Percentiles rank a stretch among this genome's conserved stretches.
These are phyloP conservation scores for Ceratocystiopsis brevicomis DNA, from an alignment of 2,329 filamentous ascomycete genomes.

Conservation along the genomic window DNA sequence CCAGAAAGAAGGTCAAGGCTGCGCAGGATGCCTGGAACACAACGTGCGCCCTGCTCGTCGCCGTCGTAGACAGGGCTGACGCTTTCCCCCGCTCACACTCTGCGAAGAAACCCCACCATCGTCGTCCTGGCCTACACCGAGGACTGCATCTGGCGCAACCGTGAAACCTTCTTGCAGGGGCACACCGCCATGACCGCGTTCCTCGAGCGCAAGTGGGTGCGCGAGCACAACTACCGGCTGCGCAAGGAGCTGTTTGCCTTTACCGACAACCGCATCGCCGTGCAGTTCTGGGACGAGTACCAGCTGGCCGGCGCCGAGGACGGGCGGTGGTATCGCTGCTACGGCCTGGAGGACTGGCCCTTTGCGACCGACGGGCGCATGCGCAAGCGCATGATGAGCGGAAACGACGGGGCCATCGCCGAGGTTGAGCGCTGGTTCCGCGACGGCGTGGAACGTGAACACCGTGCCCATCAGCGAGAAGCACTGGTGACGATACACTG, in stretches of 20 bases:
- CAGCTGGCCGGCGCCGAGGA: conserved; percentile 29
- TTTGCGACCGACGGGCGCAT: conserved; percentile 52
- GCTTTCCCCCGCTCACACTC: not conserved
- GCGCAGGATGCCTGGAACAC: conserved; percentile 75
- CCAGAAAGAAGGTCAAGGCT: conserved; percentile 56
- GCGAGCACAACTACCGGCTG: conserved; percentile 52
- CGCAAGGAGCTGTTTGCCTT: conserved; percentile 76
- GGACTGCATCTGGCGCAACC: conserved; percentile 66
- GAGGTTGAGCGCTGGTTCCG: conserved; percentile 50
- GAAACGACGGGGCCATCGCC: conserved; percentile 46
- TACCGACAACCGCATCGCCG: conserved; percentile 52
- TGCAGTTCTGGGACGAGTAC: conserved; percentile 85
- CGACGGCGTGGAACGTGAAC: conserved; percentile 53
- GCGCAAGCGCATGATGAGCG: conserved; percentile 60
- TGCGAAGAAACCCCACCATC: conserved; percentile 41
- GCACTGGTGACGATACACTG: conserved; percentile 55
- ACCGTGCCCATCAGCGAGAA: conserved; percentile 44
- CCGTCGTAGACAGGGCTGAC: not conserved
- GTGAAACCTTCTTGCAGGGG: conserved; percentile 48
- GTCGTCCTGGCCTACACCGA: conserved; percentile 58
- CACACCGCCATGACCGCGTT: conserved; percentile 49
- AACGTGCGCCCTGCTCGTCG: conserved; percentile 24
- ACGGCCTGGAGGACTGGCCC: conserved; percentile 68
- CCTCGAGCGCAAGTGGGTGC: conserved; percentile 53
- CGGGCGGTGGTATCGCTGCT: conserved; percentile 73